Base-by-base conservation (phyloP, 495 filamentous ascomycete species). In the Neurospora sp. region DNA sequence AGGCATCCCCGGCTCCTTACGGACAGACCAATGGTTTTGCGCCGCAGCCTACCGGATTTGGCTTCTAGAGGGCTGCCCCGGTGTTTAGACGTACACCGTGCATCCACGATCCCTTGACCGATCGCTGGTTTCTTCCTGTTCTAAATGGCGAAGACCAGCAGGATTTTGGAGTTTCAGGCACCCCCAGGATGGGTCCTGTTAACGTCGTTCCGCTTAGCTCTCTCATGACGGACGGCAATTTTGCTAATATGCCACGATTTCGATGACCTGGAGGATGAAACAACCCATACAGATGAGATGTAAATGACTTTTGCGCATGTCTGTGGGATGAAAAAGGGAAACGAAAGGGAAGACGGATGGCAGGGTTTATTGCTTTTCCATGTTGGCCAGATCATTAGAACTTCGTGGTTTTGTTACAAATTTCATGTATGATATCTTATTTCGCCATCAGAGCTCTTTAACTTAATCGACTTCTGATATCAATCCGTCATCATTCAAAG, bases 1-100 rank as follows among this genome's bases (percentile, higher is more conserved):
- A 79, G 48, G 75, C 86, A 17, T 88, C 89, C 69, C 86, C 90
- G 10, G 87, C 90, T 76, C 86, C 89, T 8, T 93, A 89, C 75
- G 85, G 83, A 44, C 92, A 93, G 74, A 86, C 92, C 22, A 96
- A 96, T 75, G 93, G 93, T 6, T 89, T 95, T 71, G 89, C 91
- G 44, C 89, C 93, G 70, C 92, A 95, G 81, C 85, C 90, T 68
- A 96, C 93, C 68, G 93, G 93, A 70, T 94, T 74, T 73, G 83
- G 83, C 74, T 86, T 81, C 76, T 86, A 84, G 78, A 77, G 20
- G 75, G 71, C 77, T 74, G 69, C 73, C 48, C 70, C 72, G 74
- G 76, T 78, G 44, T 76, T 75, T 31, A 4, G 31, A 35, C 0
- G 31, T 35, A 68, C 71, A 68, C 70, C 73, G 16, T 80, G 76